Conservation (phyloP, 2,329 filamentous ascomycete genomes). For the Sporothrix humicola region DNA sequence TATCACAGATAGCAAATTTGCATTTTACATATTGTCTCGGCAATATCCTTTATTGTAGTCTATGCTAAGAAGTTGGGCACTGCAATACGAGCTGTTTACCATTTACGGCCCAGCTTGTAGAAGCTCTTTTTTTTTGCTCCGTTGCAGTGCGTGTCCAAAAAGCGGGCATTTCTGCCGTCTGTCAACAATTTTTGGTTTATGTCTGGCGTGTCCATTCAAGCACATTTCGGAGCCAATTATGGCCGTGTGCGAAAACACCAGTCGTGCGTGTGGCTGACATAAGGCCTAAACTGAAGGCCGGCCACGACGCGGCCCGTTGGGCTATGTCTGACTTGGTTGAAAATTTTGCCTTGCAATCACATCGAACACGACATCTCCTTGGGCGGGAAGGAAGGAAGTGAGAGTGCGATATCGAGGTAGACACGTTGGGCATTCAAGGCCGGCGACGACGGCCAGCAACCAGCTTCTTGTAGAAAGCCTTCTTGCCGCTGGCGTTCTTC, state of each 20-base stretch:
- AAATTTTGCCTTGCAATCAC: neutral
- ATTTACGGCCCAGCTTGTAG: neutral
- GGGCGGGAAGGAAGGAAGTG: neutral
- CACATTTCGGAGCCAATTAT: neutral
- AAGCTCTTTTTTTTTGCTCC: neutral
- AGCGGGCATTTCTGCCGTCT: constrained; percentile 16
- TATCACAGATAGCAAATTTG: neutral
- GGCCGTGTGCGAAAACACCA: neutral
- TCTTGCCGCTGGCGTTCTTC: constrained; percentile 85
- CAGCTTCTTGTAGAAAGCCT: constrained; percentile 83
- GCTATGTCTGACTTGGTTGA: neutral
- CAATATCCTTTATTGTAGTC: constrained; percentile 7
- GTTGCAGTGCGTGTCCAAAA: neutral
- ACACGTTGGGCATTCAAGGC: constrained; percentile 29
- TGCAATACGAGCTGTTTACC: neutral
- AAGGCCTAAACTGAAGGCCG: neutral
- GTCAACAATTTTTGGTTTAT: neutral
- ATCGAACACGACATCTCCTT: too few relatives aligned
- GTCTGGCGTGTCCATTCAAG: neutral
- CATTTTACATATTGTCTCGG: neutral
- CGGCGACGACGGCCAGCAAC: constrained; percentile 51
- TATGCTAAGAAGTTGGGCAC: constrained; percentile 21
- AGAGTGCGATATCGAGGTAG: constrained; percentile 1
- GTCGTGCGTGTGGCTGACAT: constrained; percentile 4
- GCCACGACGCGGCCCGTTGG: constrained; percentile 26